Percentiles rank a stretch among this genome's conserved stretches.
phyloP scores from a whole-genome alignment of 2,329 filamentous ascomycete species.

The Fusarium siculi region DNA sequence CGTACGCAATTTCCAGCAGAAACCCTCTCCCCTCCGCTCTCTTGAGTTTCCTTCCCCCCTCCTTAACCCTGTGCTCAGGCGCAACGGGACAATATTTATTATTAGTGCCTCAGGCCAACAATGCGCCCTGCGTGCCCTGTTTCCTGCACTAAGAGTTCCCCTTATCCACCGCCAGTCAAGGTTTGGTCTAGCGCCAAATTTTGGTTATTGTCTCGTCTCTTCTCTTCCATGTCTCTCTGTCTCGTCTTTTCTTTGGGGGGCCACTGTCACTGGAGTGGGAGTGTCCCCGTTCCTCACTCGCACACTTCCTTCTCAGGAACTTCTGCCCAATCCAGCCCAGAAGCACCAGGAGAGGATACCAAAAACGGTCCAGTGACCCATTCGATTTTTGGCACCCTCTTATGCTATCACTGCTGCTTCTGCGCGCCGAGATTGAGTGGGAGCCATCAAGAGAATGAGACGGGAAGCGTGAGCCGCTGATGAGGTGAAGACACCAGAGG shows the following conservation, averaged over 20 bases:
- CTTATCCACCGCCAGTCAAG: conserved; percentile 50
- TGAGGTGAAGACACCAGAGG: conserved; percentile 33
- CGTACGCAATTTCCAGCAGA: conserved; percentile 44
- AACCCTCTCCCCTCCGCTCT: conserved; percentile 26
- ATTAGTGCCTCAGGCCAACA: conserved; percentile 42
- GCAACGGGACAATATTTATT: conserved; percentile 34
- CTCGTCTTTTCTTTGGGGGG: conserved; percentile 38
- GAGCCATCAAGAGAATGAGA: conserved; percentile 31
- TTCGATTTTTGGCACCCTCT: conserved; percentile 33
- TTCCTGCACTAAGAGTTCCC: conserved; percentile 49
- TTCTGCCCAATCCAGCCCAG: conserved; percentile 26
- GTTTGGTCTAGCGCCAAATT: conserved; percentile 50
- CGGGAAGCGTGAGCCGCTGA: conserved; percentile 33
- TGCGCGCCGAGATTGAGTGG: conserved; percentile 23
- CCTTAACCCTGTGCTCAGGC: conserved; percentile 26
- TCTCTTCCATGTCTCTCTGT: conserved; percentile 40
- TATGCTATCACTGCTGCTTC: conserved; percentile 4
- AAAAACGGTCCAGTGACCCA: conserved; percentile 35
- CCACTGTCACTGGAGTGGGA: conserved; percentile 9
- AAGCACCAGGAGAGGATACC: conserved; percentile 29
- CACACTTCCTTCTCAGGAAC: conserved; percentile 16
- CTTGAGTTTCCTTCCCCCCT: conserved; percentile 21
- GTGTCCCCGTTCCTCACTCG: conserved; percentile 24
- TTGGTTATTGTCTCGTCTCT: conserved; percentile 42
- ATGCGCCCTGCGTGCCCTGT: conserved; percentile 40